Conservation (phyloP, 1,139 yeast species). For the Saccharomycopsis hybrid region DNA sequence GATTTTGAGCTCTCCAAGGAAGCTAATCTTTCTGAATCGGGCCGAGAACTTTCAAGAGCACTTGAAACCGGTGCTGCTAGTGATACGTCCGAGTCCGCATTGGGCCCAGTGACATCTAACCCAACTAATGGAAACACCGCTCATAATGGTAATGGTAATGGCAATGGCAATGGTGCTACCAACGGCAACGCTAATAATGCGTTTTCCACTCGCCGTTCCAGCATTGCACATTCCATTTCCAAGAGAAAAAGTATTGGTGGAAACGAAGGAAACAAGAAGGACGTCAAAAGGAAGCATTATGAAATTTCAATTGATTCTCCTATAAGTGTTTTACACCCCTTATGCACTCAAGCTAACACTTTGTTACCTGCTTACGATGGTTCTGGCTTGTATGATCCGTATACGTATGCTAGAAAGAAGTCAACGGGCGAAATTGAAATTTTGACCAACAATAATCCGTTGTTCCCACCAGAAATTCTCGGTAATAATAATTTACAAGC, state of each 20-base stretch:
- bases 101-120: not conserved
- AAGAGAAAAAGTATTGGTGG: not conserved
- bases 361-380: slow-evolving; percentile 42
- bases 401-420: slow-evolving; percentile 16
- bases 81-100: not conserved
- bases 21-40: too few species aligned
- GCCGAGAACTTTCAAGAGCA: too few species aligned
- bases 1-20: slow-evolving; percentile 24
- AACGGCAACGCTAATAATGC: not conserved
- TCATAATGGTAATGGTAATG: too few species aligned
- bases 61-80: too few species aligned
- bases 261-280: not conserved
- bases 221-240: not conserved
- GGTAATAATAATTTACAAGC: slow-evolving; percentile 40
- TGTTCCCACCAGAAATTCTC: slow-evolving; percentile 33
- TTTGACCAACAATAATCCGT: slow-evolving; percentile 25
- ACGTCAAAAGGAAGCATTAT: slow-evolving; percentile 58
- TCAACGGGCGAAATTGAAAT: slow-evolving; percentile 27
- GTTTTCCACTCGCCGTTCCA: too few species aligned
- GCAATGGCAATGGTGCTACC: not conserved
- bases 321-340: slow-evolving; percentile 53
- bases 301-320: slow-evolving; percentile 93
- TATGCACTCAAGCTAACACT: slow-evolving; percentile 71
- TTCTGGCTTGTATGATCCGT: slow-evolving; percentile 18
- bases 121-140: slow-evolving; percentile 4